A percentile compares a stretch with the other conserved stretches of the same genome.
Evolutionary conservation across 257 asterid genomes (phyloP).

Genomic region (Paulownia fortunei): DNA sequence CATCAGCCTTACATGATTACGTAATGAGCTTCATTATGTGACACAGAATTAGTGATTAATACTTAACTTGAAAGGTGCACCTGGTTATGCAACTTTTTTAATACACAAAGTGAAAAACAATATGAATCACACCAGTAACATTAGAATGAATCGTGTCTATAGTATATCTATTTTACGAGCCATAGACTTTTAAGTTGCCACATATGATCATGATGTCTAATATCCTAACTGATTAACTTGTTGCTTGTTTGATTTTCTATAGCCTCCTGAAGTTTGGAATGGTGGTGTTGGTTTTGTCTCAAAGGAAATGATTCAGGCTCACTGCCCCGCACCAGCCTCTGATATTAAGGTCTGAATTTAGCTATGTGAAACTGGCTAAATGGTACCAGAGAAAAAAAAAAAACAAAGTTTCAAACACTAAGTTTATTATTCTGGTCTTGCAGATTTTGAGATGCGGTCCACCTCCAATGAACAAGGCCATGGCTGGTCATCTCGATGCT

Average conservation of each 20-base stretch:
- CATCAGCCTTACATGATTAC: too few relatives aligned
- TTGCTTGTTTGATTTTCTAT: conserved; percentile 22
- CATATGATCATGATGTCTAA: background rate
- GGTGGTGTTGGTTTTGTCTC: conserved; percentile 93
- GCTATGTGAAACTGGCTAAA: background rate
- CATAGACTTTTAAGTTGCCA: background rate
- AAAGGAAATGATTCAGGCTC: conserved; percentile 88
- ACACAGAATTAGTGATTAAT: too few relatives aligned
- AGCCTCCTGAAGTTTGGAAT: conserved; percentile 92
- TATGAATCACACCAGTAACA: background rate
- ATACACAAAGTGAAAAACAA: background rate
- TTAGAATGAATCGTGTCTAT: background rate
- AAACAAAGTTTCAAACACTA: background rate
- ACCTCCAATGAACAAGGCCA: conserved; percentile 99
- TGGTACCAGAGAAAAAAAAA: background rate
- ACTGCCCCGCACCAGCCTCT: conserved; percentile 82
- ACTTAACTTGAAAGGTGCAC: background rate
- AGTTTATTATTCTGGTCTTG: conserved; percentile 12
- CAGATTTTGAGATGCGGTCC: conserved; percentile 97
- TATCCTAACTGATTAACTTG: background rate
- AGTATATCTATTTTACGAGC: background rate
- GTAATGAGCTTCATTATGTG: too few relatives aligned
- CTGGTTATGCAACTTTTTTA: background rate
- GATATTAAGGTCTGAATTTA: conserved; percentile 65
- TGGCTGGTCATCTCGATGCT: conserved; percentile 94